Percentiles rank a stretch among this genome's conserved stretches.
Conservation (phyloP, 202 grass and related monocot species). For the Panicum hallii region DNA sequence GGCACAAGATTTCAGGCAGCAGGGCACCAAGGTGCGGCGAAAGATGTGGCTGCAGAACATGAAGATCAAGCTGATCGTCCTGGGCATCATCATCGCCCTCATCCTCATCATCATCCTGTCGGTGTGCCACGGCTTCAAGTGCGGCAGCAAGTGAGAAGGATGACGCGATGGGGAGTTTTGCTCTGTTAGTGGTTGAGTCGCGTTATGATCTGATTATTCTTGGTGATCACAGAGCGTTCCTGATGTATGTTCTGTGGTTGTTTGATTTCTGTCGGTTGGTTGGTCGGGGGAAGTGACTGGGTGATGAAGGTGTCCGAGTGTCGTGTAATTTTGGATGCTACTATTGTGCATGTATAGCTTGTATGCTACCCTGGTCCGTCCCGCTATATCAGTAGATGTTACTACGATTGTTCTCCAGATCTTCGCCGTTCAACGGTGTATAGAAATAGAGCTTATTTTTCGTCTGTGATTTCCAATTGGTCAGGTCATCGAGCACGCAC, state of each 20-base stretch:
- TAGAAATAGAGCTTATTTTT: neutral
- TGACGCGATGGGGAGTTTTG: constrained; percentile 23
- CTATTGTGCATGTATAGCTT: constrained; percentile 56
- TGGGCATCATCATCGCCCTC: constrained; percentile 85
- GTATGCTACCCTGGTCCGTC: constrained; percentile 31
- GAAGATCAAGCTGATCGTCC: constrained; percentile 97
- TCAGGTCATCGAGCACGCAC: too few relatives aligned
- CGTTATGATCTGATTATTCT: constrained; percentile 39
- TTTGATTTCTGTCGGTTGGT: constrained; percentile 44
- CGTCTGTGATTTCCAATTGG: too few relatives aligned
- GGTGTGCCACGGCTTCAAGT: constrained; percentile 92
- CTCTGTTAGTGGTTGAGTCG: constrained; percentile 41
- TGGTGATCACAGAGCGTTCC: constrained; percentile 6
- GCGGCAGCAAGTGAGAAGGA: constrained; percentile 47
- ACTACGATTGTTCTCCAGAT: constrained; percentile 17
- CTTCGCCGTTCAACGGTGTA: neutral
- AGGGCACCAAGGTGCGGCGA: constrained; percentile 75
- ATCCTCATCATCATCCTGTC: constrained; percentile 96
- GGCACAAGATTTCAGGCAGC: constrained; percentile 95
- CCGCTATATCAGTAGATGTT: constrained; percentile 44
- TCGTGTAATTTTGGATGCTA: constrained; percentile 56
- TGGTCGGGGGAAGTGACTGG: constrained; percentile 32
- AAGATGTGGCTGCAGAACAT: constrained; percentile 99
- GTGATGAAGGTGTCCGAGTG: constrained; percentile 14
- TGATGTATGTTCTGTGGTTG: constrained; percentile 28